phyloP scores from a whole-genome alignment of 345 rosid genomes.

The Salix brachista region DNA sequence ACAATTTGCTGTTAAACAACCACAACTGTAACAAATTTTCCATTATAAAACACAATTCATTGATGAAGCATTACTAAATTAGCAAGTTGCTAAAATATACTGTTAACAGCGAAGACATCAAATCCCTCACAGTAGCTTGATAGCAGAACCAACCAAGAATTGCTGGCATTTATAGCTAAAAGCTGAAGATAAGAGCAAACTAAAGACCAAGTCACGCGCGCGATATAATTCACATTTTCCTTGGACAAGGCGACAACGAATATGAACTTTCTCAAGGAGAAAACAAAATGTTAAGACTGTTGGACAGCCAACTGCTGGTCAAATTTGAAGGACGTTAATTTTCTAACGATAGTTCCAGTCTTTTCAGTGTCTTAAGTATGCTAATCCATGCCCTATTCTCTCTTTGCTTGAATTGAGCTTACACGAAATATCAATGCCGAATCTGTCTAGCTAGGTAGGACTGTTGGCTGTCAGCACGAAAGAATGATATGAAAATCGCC shows the following conservation, averaged over 20 bases:
- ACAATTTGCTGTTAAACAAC: no score
- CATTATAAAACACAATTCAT: no score
- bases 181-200: neutral
- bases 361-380: neutral
- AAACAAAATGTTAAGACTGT: neutral
- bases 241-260: neutral
- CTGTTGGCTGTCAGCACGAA: neutral
- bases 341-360: neutral
- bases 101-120: neutral
- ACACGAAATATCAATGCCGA: neutral
- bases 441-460: neutral
- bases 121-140: neutral
- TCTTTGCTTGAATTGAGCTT: neutral
- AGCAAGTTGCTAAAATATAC: no score
- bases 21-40: no score
- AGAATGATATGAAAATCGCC: neutral
- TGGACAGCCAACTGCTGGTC: neutral
- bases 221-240: neutral
- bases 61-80: no score
- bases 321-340: neutral
- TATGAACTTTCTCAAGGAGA: neutral
- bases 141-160: neutral
- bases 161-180: neutral
- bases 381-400: neutral
- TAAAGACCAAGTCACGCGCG: no score